phyloP scores from a whole-genome alignment of 495 filamentous ascomycete genomes.

The Aspergillus carlsbadensis region DNA sequence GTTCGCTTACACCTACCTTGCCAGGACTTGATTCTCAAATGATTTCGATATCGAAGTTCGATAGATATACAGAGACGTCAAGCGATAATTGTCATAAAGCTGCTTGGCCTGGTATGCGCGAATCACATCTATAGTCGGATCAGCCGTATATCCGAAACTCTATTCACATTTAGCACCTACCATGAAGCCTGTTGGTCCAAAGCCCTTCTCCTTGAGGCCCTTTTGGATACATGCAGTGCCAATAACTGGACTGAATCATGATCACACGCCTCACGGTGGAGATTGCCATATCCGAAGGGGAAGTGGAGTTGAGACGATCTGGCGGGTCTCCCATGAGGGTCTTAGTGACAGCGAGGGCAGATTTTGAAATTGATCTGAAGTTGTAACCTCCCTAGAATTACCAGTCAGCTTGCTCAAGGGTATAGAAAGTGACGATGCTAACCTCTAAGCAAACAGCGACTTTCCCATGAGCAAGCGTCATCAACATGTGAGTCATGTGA shows the following conservation, averaged over 20 bases:
- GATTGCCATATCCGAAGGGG: slow-evolving; percentile 45
- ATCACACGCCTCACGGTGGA: slow-evolving; percentile 54
- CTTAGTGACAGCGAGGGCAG: slow-evolving; percentile 84
- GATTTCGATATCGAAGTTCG: slow-evolving; percentile 68
- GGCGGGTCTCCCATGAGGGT: slow-evolving; percentile 96
- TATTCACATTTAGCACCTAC: slow-evolving; percentile 25
- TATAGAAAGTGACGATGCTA: not conserved
- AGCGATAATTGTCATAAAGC: slow-evolving; percentile 66
- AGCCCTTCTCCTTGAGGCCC: slow-evolving; percentile 26
- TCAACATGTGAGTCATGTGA: slow-evolving; percentile 99
- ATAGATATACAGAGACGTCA: slow-evolving; percentile 73
- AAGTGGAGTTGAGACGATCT: slow-evolving; percentile 57
- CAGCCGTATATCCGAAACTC: not conserved
- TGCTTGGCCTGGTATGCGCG: slow-evolving; percentile 68
- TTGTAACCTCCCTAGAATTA: slow-evolving; percentile 82
- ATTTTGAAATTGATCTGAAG: slow-evolving; percentile 84
- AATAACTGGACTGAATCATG: slow-evolving; percentile 55
- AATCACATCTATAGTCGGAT: slow-evolving; percentile 58
- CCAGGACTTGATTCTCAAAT: slow-evolving; percentile 85
- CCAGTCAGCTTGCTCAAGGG: not conserved
- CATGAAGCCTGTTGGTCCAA: slow-evolving; percentile 54
- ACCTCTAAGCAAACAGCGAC: slow-evolving; percentile 87
- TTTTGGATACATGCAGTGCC: slow-evolving; percentile 59
- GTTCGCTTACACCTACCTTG: slow-evolving; percentile 55
- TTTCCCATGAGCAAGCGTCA: slow-evolving; percentile 90